phyloP scores from a whole-genome alignment of 1,139 yeast species.

The Protomyces pachydermus region DNA sequence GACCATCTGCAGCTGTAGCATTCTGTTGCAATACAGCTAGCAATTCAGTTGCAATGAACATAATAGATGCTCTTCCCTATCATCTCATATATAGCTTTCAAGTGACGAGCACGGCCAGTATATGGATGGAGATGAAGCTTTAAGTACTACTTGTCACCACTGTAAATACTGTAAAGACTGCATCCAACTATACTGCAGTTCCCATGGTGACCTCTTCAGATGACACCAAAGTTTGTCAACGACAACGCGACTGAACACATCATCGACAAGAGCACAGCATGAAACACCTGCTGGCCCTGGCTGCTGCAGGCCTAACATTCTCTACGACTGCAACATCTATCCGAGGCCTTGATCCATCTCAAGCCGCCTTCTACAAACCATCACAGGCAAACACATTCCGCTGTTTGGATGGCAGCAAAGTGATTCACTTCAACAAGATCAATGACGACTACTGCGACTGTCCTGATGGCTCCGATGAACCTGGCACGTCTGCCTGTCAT shows the following conservation, averaged over 20 bases:
- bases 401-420: conserved; percentile 26
- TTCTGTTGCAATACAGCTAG: no score
- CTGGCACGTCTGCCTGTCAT: conserved; percentile 84
- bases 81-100: no score
- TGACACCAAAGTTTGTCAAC: no score
- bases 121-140: no score
- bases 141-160: no score
- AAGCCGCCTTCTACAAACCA: conserved; percentile 10
- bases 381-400: not conserved
- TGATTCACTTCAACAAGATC: conserved; percentile 21
- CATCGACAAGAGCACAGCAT: not conserved
- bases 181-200: no score
- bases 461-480: conserved; percentile 97
- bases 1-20: no score
- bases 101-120: no score
- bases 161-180: no score
- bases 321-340: not conserved
- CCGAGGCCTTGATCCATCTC: conserved; percentile 11
- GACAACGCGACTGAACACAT: not conserved
- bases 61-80: no score
- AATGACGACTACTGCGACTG: conserved; percentile 85
- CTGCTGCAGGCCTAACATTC: not conserved
- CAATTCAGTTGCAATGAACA: no score
- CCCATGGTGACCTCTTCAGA: no score
- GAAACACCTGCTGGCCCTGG: not conserved